These are phyloP conservation scores for Leptographium wingfieldii DNA, from an alignment of 2,329 filamentous ascomycete genomes.

Conservation along the genomic window DNA sequence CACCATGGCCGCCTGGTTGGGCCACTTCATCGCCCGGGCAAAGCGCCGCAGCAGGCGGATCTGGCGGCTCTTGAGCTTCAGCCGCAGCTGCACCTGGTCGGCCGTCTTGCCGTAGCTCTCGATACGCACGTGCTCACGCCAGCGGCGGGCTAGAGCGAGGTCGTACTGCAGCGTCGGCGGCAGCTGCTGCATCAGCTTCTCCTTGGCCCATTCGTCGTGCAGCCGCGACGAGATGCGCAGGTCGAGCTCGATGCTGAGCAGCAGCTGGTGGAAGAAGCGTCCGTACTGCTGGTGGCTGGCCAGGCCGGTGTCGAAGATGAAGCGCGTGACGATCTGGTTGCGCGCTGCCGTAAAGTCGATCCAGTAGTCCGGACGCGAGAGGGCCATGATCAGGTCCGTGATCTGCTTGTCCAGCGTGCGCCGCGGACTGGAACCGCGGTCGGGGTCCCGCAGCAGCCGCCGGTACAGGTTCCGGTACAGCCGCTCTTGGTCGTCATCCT, in stretches of 20 bases:
- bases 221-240: slow-evolving; percentile 52
- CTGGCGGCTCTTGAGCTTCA: slow-evolving; percentile 53
- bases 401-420: slow-evolving; percentile 59
- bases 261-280: slow-evolving; percentile 64
- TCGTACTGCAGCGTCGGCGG: slow-evolving; percentile 62
- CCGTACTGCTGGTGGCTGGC: slow-evolving; percentile 45
- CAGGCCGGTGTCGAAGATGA: slow-evolving; percentile 50
- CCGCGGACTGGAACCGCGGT: slow-evolving; percentile 47
- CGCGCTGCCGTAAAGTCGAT: slow-evolving; percentile 57
- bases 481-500: slow-evolving; percentile 43
- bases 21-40: slow-evolving; percentile 64
- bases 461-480: slow-evolving; percentile 55
- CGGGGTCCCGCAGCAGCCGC: slow-evolving; percentile 54
- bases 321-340: slow-evolving; percentile 63
- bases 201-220: slow-evolving; percentile 50
- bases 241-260: slow-evolving; percentile 60
- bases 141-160: slow-evolving; percentile 58
- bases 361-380: slow-evolving; percentile 54
- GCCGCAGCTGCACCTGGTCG: slow-evolving; percentile 48
- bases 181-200: slow-evolving; percentile 50
- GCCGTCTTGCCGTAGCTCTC: slow-evolving; percentile 43
- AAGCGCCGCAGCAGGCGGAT: slow-evolving; percentile 57
- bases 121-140: slow-evolving; percentile 58
- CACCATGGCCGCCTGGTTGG: slow-evolving; percentile 54
- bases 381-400: slow-evolving; percentile 54